These are phyloP conservation scores for Rutstroemia sp. DNA, from an alignment of 2,329 filamentous ascomycete genomes.

Conservation along the genomic window DNA sequence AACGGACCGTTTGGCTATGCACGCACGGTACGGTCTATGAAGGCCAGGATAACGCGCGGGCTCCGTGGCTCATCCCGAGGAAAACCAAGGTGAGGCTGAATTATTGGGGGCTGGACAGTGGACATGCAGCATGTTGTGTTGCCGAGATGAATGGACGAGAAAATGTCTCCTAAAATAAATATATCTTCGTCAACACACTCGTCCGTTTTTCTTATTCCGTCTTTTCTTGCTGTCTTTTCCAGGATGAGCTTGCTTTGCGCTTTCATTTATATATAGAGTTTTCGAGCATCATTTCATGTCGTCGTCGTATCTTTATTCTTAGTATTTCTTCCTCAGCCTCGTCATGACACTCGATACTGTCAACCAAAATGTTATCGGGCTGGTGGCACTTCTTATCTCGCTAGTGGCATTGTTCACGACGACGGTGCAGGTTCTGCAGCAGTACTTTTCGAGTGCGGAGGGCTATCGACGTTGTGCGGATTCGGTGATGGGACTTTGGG, in stretches of 20 bases:
- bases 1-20: no score
- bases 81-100: slow-evolving; percentile 3
- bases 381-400: slow-evolving; percentile 30
- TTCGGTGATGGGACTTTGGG: slow-evolving; percentile 30
- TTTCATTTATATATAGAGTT: neutral
- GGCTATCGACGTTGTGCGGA: slow-evolving; percentile 24
- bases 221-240: neutral
- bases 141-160: neutral
- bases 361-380: slow-evolving; percentile 26
- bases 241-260: neutral
- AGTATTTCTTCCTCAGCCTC: neutral
- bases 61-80: neutral
- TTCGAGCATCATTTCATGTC: neutral
- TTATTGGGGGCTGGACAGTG: neutral
- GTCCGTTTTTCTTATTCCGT: neutral
- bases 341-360: slow-evolving; percentile 16
- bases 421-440: slow-evolving; percentile 29
- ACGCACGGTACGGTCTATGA: neutral
- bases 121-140: no score
- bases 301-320: neutral
- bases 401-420: slow-evolving; percentile 30
- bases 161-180: neutral
- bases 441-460: slow-evolving; percentile 33
- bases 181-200: neutral
- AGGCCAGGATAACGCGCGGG: neutral